A percentile compares a stretch with the other conserved stretches of the same genome.
Evolutionary conservation across 2,329 filamentous ascomycete species (phyloP).

Genomic region (Akanthomyces dipterigenus): DNA sequence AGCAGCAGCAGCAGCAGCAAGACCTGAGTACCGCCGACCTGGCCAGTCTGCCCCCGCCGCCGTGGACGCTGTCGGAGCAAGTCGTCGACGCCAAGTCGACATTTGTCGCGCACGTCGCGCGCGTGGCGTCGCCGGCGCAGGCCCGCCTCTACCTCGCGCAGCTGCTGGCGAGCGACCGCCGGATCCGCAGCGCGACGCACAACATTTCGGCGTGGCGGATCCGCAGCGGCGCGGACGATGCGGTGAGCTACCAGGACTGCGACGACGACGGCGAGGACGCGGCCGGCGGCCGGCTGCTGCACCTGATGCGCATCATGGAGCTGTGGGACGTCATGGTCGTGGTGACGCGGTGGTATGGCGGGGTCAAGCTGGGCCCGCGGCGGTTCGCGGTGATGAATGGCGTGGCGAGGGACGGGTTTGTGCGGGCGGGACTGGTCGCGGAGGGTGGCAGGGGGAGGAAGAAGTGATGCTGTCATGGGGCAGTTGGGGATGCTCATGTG

Average conservation of each 20-base stretch:
- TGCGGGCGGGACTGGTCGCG: slow-evolving; percentile 64
- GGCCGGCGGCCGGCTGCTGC: slow-evolving; percentile 75
- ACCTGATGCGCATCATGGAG: slow-evolving; percentile 92
- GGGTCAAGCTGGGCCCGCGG: slow-evolving; percentile 79
- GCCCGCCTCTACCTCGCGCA: slow-evolving; percentile 67
- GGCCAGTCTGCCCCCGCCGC: slow-evolving; percentile 30
- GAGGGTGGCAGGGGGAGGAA: slow-evolving; percentile 45
- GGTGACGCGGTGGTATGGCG: slow-evolving; percentile 92
- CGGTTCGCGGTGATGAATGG: slow-evolving; percentile 87
- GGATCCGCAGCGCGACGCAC: slow-evolving; percentile 79
- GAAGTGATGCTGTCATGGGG: slow-evolving; percentile 20
- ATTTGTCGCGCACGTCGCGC: slow-evolving; percentile 73
- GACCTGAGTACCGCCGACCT: slow-evolving; percentile 18
- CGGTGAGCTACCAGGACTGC: slow-evolving; percentile 71
- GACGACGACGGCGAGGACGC: slow-evolving; percentile 96
- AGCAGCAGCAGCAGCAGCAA: not conserved
- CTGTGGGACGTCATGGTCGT: slow-evolving; percentile 90
- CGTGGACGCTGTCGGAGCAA: slow-evolving; percentile 69
- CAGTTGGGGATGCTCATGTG: not conserved
- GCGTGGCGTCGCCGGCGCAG: slow-evolving; percentile 61
- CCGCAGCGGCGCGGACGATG: slow-evolving; percentile 45
- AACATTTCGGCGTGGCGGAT: slow-evolving; percentile 96
- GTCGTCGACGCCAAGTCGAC: slow-evolving; percentile 79
- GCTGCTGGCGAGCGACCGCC: slow-evolving; percentile 75
- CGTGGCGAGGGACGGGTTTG: slow-evolving; percentile 75